phyloP scores from a whole-genome alignment of 108 stramenopile species.

The Skeletonema tropicum region DNA sequence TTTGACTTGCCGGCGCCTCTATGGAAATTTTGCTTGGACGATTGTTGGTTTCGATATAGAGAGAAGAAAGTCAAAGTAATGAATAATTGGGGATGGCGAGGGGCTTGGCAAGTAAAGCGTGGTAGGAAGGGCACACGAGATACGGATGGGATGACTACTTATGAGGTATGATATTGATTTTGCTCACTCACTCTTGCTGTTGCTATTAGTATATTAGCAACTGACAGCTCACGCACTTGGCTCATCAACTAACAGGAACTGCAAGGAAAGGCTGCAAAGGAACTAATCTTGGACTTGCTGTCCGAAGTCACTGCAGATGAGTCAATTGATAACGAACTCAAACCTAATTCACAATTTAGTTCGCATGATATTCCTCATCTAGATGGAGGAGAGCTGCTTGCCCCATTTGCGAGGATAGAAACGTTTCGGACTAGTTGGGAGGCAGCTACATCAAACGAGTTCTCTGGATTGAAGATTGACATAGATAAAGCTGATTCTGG shows the following conservation, averaged over 20 bases:
- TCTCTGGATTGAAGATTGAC: slow-evolving; percentile 39
- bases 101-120: slow-evolving; percentile 49
- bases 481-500: slow-evolving; percentile 45
- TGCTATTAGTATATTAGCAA: neutral
- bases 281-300: slow-evolving; percentile 38
- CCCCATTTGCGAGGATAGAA: slow-evolving; percentile 41
- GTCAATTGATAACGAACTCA: neutral
- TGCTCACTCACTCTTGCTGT: neutral
- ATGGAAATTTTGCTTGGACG: slow-evolving; percentile 38
- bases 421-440: slow-evolving; percentile 32
- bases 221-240: neutral
- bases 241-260: slow-evolving; percentile 8
- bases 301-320: neutral
- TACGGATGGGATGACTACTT: slow-evolving; percentile 27
- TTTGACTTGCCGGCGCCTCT: slow-evolving; percentile 41
- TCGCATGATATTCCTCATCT: slow-evolving; percentile 30
- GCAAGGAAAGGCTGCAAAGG: slow-evolving; percentile 36
- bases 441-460: slow-evolving; percentile 14
- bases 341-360: neutral
- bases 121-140: neutral
- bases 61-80: slow-evolving; percentile 35
- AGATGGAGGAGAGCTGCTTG: slow-evolving; percentile 30
- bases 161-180: slow-evolving; percentile 16
- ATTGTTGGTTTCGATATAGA: slow-evolving; percentile 49
- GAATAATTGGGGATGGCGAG: slow-evolving; percentile 41